Conservation (phyloP, 257 asterid genomes). For the Avicennia marina region DNA sequence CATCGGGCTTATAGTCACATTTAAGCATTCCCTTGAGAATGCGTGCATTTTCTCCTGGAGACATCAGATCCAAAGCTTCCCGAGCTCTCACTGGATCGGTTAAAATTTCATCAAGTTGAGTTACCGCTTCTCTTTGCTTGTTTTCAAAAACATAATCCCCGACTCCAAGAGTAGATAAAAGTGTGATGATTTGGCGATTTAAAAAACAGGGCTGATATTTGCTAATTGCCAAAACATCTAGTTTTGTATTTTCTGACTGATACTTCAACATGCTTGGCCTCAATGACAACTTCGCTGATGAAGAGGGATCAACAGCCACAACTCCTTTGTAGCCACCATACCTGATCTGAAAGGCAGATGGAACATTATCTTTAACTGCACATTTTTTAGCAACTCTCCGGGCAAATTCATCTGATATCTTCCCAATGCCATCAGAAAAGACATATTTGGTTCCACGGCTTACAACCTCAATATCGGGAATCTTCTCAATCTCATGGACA, state of each 20-base stretch:
- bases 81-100: slow-evolving; percentile 62
- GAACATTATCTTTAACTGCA: slow-evolving; percentile 40
- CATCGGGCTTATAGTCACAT: slow-evolving; percentile 80
- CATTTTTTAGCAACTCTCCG: slow-evolving; percentile 60
- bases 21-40: slow-evolving; percentile 76
- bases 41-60: slow-evolving; percentile 74
- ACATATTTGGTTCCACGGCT: slow-evolving; percentile 27
- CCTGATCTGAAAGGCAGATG: slow-evolving; percentile 89
- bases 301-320: slow-evolving; percentile 66
- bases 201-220: slow-evolving; percentile 82
- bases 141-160: slow-evolving; percentile 45
- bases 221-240: slow-evolving; percentile 76
- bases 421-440: slow-evolving; percentile 94
- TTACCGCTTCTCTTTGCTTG: slow-evolving; percentile 70
- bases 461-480: slow-evolving; percentile 38
- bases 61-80: slow-evolving; percentile 78
- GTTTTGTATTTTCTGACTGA: slow-evolving; percentile 46
- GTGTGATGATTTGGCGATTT: slow-evolving; percentile 80
- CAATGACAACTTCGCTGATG: slow-evolving; percentile 51
- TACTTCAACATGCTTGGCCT: slow-evolving; percentile 82
- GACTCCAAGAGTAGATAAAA: slow-evolving; percentile 78
- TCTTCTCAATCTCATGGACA: slow-evolving; percentile 42
- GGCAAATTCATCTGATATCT: slow-evolving; percentile 71
- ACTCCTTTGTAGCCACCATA: slow-evolving; percentile 93
- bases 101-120: slow-evolving; percentile 61